Percentiles rank a stretch among this genome's conserved stretches.
phyloP scores from a whole-genome alignment of 2,329 filamentous ascomycete genomes.

The Chrysoporthe deuterocubensis region DNA sequence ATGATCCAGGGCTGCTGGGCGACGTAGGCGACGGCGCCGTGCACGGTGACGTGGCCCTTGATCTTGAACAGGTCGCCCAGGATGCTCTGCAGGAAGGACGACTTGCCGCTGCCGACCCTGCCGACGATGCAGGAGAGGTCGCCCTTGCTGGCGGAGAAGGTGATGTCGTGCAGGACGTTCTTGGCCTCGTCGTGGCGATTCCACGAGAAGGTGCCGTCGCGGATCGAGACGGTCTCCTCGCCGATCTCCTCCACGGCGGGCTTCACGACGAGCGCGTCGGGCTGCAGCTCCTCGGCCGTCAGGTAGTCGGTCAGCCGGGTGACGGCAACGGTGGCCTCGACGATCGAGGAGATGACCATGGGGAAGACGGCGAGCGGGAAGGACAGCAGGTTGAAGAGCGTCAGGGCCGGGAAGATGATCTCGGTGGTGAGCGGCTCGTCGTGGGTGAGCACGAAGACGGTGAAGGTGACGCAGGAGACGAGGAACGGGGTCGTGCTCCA shows the following conservation, averaged over 20 bases:
- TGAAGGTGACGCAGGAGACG: conserved; percentile 95
- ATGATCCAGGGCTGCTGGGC: conserved; percentile 95
- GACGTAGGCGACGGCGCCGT: conserved; percentile 86
- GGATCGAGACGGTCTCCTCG: conserved; percentile 83
- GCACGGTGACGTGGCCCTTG: conserved; percentile 79
- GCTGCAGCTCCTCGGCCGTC: conserved; percentile 85
- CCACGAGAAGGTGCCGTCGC: conserved; percentile 92
- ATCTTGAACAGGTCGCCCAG: conserved; percentile 92
- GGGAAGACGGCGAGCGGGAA: conserved; percentile 93
- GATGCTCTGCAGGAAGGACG: conserved; percentile 85
- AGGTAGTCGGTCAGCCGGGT: conserved; percentile 84
- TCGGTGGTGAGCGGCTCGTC: conserved; percentile 85
- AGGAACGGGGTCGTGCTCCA: conserved; percentile 98
- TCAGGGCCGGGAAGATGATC: conserved; percentile 92
- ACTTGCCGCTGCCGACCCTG: conserved; percentile 93
- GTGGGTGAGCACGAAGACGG: conserved; percentile 86
- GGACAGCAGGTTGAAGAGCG: conserved; percentile 93
- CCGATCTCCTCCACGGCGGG: conserved; percentile 74
- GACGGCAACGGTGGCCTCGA: conserved; percentile 93
- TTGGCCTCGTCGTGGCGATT: conserved; percentile 73
- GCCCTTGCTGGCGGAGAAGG: conserved; percentile 88
- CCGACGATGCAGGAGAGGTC: conserved; percentile 93
- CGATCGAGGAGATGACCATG: conserved; percentile 97
- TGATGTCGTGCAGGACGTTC: conserved; percentile 77
- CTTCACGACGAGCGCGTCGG: conserved; percentile 75